phyloP scores from a whole-genome alignment of 148 eudicot species.

The Simmondsia chinensis region DNA sequence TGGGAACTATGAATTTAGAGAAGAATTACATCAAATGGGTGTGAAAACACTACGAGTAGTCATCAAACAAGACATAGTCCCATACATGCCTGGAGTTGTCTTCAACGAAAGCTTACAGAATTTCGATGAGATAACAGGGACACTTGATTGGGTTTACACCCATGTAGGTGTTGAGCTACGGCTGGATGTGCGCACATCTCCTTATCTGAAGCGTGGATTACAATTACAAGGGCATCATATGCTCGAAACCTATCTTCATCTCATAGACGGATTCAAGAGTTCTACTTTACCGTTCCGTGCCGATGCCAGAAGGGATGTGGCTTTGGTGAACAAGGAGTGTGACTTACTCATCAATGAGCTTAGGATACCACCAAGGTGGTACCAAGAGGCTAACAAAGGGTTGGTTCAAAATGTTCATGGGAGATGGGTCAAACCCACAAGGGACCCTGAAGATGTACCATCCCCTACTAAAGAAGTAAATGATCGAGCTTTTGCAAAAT shows the following conservation, averaged over 20 bases:
- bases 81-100: constrained; percentile 51
- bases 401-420: constrained; percentile 45
- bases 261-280: constrained; percentile 47
- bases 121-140: constrained; percentile 46
- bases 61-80: constrained; percentile 57
- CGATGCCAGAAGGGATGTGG: constrained; percentile 50
- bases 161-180: constrained; percentile 63
- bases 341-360: constrained; percentile 59
- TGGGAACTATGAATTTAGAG: constrained; percentile 59
- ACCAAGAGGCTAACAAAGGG: constrained; percentile 51
- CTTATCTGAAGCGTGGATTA: constrained; percentile 49
- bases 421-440: constrained; percentile 66
- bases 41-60: constrained; percentile 52
- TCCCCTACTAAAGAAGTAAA: constrained; percentile 26
- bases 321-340: constrained; percentile 58
- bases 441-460: constrained; percentile 70
- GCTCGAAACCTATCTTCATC: constrained; percentile 62
- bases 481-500: neutral
- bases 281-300: constrained; percentile 25
- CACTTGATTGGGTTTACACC: constrained; percentile 55
- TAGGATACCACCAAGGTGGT: constrained; percentile 58
- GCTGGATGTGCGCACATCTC: constrained; percentile 47
- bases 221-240: constrained; percentile 51
- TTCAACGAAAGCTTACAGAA: constrained; percentile 53
- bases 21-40: constrained; percentile 42